Evolutionary conservation across 2,329 filamentous ascomycete genomes (phyloP).

Genomic region (Aspergillus piperis): DNA sequence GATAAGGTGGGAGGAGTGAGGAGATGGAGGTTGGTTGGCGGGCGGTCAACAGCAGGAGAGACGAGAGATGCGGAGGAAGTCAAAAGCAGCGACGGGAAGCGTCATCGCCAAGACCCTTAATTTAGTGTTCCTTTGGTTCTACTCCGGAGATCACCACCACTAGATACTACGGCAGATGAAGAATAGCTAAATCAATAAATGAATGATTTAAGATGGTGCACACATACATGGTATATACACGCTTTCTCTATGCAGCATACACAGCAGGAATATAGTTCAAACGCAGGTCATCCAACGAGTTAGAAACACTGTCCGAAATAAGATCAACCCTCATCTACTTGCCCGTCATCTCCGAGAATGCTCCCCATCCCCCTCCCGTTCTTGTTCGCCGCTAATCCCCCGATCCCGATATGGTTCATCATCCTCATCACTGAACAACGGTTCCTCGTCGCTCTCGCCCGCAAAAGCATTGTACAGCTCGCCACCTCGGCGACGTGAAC

Average conservation of each 20-base stretch:
- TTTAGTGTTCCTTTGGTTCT: too few species aligned
- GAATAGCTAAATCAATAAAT: neutral
- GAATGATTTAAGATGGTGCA: too few species aligned
- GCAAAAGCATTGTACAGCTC: conserved; percentile 98
- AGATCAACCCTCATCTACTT: neutral
- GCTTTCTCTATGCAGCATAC: neutral
- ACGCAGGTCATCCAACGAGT: neutral
- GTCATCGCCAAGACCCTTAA: conserved; percentile 22
- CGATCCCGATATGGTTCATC: conserved; percentile 40
- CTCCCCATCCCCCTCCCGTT: conserved; percentile 17
- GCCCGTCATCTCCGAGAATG: conserved; percentile 15
- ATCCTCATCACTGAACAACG: conserved; percentile 50
- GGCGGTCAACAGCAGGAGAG: conserved; percentile 1
- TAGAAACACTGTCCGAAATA: neutral
- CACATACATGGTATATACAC: conserved; percentile 12
- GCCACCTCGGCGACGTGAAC: conserved; percentile 65
- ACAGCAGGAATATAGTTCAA: neutral
- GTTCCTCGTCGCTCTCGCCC: conserved; percentile 79
- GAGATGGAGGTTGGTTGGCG: neutral
- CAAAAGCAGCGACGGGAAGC: conserved; percentile 2
- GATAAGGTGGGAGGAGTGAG: conserved; percentile 2
- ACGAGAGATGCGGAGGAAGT: conserved; percentile 15
- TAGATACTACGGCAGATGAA: neutral
- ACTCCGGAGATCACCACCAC: neutral
- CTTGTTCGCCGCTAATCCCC: conserved; percentile 25